A percentile compares a stretch with the other conserved stretches of the same genome.
Conservation (phyloP, 2,329 filamentous ascomycete species). For the Chalara sp. region DNA sequence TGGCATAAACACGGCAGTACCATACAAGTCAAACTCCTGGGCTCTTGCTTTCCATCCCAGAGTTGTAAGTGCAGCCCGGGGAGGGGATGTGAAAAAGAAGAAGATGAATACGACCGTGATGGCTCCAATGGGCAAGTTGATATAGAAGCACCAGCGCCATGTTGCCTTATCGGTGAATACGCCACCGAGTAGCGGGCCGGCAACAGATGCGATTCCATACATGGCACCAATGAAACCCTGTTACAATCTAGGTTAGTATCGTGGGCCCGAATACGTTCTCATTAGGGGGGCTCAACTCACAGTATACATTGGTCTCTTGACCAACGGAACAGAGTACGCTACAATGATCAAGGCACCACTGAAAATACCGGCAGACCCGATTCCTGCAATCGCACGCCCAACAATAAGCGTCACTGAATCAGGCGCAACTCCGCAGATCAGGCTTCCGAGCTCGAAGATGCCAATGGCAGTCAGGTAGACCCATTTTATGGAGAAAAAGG, state of each 20-base stretch:
- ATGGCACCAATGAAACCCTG: constrained; percentile 21
- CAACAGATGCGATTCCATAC: constrained; percentile 25
- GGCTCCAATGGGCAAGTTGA: constrained; percentile 27
- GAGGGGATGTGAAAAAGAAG: constrained; percentile 32
- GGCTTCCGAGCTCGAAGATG: constrained; percentile 25
- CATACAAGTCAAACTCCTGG: constrained; percentile 28
- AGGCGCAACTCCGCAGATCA: constrained; percentile 24
- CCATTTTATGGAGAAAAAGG: constrained; percentile 26
- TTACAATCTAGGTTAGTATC: too few relatives aligned
- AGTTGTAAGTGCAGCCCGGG: constrained; percentile 28
- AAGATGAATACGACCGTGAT: constrained; percentile 32
- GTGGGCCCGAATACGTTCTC: too few relatives aligned
- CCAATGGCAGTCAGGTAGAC: constrained; percentile 23
- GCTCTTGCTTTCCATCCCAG: constrained; percentile 27
- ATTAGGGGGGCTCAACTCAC: background rate
- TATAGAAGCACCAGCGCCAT: constrained; percentile 27
- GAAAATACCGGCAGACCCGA: constrained; percentile 30
- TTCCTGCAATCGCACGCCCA: constrained; percentile 25
- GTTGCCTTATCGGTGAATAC: constrained; percentile 21
- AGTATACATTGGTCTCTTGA: constrained; percentile 23
- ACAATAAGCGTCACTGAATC: constrained; percentile 25
- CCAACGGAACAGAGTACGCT: constrained; percentile 20
- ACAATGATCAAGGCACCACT: constrained; percentile 27
- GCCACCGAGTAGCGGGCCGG: constrained; percentile 28
- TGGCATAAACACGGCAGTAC: constrained; percentile 29